phyloP scores from a whole-genome alignment of 164 flowering plant species.

The Stephania cephalantha region DNA sequence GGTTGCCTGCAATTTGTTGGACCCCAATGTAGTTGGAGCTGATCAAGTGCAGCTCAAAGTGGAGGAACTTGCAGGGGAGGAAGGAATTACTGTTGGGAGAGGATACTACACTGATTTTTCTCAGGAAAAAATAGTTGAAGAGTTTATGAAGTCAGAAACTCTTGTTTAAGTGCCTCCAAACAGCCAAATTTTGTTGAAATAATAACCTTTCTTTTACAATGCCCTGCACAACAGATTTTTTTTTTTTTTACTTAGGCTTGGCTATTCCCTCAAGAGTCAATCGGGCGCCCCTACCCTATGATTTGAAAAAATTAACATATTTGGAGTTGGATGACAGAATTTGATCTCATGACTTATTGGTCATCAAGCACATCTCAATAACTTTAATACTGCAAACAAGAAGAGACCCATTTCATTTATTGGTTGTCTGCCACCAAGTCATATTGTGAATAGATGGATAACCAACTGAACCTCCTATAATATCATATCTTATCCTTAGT shows the following conservation, averaged over 20 bases:
- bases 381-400: too few species aligned
- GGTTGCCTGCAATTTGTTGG: constrained; percentile 68
- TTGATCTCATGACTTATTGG: too few species aligned
- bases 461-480: background rate
- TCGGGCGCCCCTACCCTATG: too few species aligned
- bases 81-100: constrained; percentile 58
- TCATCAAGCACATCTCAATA: too few species aligned
- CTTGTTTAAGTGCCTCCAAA: background rate
- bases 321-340: too few species aligned
- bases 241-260: too few species aligned
- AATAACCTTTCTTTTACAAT: background rate
- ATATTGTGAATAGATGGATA: background rate
- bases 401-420: too few species aligned
- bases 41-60: constrained; percentile 56
- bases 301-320: too few species aligned
- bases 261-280: too few species aligned
- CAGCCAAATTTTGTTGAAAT: background rate
- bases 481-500: background rate
- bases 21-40: constrained; percentile 60
- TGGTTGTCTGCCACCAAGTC: background rate
- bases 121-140: constrained; percentile 46
- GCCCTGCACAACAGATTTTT: too few species aligned
- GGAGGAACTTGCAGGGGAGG: constrained; percentile 52
- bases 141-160: constrained; percentile 29
- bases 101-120: constrained; percentile 73